Conservation (phyloP, 2,329 filamentous ascomycete species). For the Helicocarpus griseus region DNA sequence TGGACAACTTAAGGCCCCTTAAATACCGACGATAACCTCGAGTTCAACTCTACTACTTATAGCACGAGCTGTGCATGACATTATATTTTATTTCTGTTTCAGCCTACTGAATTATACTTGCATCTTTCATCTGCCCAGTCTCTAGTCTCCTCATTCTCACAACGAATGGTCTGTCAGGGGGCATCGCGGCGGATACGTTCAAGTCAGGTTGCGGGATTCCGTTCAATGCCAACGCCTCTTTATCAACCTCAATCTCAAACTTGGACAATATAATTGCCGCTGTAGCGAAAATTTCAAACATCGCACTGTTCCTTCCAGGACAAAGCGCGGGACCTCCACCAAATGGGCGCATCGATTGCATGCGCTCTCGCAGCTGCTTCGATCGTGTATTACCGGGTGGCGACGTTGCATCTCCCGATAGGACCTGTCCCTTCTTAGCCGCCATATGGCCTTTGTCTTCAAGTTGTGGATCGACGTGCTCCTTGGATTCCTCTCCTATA, state of each 20-base stretch:
- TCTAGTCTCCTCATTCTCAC: conserved; percentile 9
- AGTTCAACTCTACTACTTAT: too few species aligned
- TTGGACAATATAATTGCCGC: conserved; percentile 6
- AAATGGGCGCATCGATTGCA: conserved; percentile 8
- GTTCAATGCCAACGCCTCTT: conserved; percentile 6
- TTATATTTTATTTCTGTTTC: too few species aligned
- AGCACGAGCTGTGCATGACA: too few species aligned
- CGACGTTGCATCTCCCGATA: conserved; percentile 6
- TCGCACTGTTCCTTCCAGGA: conserved; percentile 9
- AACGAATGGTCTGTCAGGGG: conserved; percentile 10
- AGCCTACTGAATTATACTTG: too few species aligned
- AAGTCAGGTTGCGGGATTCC: conserved; percentile 7
- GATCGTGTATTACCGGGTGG: conserved; percentile 5
- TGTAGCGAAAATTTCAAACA: conserved; percentile 6
- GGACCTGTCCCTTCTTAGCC: not conserved
- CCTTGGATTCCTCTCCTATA: not conserved
- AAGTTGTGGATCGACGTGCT: not conserved
- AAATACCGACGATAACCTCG: too few species aligned
- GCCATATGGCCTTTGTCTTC: not conserved
- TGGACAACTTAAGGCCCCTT: too few species aligned
- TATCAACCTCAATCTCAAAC: conserved; percentile 11
- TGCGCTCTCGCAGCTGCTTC: conserved; percentile 6
- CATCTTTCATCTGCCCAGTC: too few species aligned
- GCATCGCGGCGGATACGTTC: conserved; percentile 5
- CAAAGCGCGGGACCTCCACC: conserved; percentile 8